Evolutionary conservation across 345 rosid species (phyloP).

Genomic region (Eutrema japonicum): DNA sequence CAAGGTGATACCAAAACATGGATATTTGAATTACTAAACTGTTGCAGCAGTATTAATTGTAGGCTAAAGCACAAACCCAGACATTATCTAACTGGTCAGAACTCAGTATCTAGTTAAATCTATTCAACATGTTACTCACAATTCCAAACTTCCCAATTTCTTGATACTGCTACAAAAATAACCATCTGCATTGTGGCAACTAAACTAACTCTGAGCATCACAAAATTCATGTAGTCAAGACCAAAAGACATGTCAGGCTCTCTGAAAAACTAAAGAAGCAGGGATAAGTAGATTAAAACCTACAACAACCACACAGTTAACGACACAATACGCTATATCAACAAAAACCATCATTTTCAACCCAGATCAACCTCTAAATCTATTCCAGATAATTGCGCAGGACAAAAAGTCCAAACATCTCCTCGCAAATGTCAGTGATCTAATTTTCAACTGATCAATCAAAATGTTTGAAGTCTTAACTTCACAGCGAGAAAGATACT

Average conservation of each 20-base stretch:
- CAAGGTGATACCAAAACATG: neutral
- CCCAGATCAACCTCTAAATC: neutral
- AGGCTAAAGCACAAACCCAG: conserved; percentile 9
- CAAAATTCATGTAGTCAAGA: conserved; percentile 14
- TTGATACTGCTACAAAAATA: neutral
- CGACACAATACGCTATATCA: neutral
- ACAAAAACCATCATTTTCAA: conserved; percentile 8
- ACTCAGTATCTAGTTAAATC: conserved; percentile 11
- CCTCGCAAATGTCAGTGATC: neutral
- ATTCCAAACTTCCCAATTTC: neutral
- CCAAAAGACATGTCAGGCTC: conserved; percentile 7
- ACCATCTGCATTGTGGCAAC: conserved; percentile 15
- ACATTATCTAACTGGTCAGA: neutral
- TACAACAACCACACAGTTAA: neutral
- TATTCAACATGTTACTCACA: neutral
- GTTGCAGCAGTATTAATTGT: neutral
- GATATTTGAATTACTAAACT: conserved; percentile 1
- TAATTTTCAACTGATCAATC: neutral
- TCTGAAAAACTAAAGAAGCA: conserved; percentile 2
- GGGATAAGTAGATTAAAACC: neutral
- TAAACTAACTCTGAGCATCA: neutral
- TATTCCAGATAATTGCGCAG: conserved; percentile 1
- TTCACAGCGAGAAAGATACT: neutral
- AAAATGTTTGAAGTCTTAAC: conserved; percentile 1
- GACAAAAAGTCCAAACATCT: neutral